Conservation (phyloP, 2,329 filamentous ascomycete species). For the Sphaerostilbella broomeana region DNA sequence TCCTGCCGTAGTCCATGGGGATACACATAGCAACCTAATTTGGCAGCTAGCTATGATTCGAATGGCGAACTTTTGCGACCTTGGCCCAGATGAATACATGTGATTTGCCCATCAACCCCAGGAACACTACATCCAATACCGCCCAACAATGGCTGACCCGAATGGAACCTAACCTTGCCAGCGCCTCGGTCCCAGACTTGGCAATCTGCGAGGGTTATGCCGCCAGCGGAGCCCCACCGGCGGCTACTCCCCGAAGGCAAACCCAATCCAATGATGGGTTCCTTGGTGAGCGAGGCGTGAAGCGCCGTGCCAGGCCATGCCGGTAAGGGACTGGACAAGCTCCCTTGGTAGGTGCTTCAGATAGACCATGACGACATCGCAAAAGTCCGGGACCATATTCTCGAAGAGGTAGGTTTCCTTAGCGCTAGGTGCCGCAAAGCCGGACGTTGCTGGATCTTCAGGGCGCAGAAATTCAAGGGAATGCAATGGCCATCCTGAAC, state of each 20-base stretch:
- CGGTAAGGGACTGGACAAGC: no score
- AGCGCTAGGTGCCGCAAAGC: background rate
- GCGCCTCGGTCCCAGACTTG: background rate
- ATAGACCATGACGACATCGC: background rate
- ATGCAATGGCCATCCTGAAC: no score
- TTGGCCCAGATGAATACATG: constrained; percentile 1
- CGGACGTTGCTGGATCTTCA: constrained; percentile 1
- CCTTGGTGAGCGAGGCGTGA: background rate
- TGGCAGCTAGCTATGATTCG: background rate
- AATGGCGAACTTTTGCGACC: constrained; percentile 6
- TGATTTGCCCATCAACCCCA: constrained; percentile 2
- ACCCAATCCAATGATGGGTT: no score
- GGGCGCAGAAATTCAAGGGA: no score
- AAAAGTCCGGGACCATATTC: background rate
- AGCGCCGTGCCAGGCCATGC: background rate
- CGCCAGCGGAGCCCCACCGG: no score
- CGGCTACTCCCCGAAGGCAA: no score
- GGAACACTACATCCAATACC: background rate
- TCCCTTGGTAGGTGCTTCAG: background rate
- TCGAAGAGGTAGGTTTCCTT: background rate
- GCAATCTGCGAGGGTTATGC: no score
- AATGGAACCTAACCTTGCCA: constrained; percentile 1
- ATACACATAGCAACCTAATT: constrained; percentile 2
- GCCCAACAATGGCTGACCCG: constrained; percentile 4
- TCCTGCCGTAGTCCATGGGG: background rate